Percentiles rank a stretch among this genome's conserved stretches.
These are phyloP conservation scores for Thalassiosira profunda DNA, from an alignment of 108 stramenopile genomes.

Conservation along the genomic window DNA sequence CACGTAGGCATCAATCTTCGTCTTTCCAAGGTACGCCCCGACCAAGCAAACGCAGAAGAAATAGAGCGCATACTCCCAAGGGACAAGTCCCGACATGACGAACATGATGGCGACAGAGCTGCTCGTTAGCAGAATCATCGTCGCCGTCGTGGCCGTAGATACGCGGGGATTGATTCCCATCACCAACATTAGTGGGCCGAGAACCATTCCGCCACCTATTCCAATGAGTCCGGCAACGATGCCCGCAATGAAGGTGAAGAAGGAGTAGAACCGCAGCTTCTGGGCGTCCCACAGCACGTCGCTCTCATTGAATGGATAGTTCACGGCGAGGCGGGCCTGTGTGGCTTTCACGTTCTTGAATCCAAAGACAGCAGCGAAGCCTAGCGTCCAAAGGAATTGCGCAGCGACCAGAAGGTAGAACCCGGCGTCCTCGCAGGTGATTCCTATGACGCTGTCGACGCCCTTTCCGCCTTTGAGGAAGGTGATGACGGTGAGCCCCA, in stretches of 20 bases:
- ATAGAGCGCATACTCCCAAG: conserved; percentile 65
- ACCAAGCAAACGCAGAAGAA: conserved; percentile 67
- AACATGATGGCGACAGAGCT: conserved; percentile 72
- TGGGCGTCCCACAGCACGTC: conserved; percentile 66
- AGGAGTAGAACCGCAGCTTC: conserved; percentile 51
- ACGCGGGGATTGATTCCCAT: conserved; percentile 79
- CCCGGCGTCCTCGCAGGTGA: conserved; percentile 64
- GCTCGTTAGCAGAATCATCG: conserved; percentile 79
- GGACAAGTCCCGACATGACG: conserved; percentile 68
- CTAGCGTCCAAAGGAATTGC: conserved; percentile 70
- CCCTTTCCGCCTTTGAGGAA: conserved; percentile 79
- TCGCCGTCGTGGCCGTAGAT: conserved; percentile 70
- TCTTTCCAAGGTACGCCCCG: conserved; percentile 76
- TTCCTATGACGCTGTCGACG: conserved; percentile 63
- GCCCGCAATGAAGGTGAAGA: conserved; percentile 70
- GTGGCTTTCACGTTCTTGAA: conserved; percentile 48
- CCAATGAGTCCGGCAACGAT: conserved; percentile 77
- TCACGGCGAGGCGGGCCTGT: conserved; percentile 36
- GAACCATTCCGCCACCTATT: conserved; percentile 84
- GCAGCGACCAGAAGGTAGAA: conserved; percentile 55
- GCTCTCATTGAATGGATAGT: conserved; percentile 59
- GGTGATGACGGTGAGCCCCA: conserved; percentile 60
- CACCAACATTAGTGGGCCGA: conserved; percentile 74
- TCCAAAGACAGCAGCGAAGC: conserved; percentile 57
- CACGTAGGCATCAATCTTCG: conserved; percentile 64